phyloP scores from a whole-genome alignment of 805 yeast species.

The Candida montana region DNA sequence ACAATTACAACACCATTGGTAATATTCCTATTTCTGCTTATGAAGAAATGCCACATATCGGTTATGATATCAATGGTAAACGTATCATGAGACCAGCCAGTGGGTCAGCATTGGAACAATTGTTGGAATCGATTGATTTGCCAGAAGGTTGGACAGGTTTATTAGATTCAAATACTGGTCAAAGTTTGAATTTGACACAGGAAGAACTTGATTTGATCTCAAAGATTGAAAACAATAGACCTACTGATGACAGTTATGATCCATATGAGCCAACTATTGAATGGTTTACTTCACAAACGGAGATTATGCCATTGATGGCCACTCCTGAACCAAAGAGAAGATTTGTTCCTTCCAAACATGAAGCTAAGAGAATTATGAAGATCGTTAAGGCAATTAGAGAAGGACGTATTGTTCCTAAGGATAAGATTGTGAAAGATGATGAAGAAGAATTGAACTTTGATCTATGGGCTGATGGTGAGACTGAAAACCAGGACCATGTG shows the following conservation, averaged over 20 bases:
- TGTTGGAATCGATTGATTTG: slow-evolving; percentile 83
- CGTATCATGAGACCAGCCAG: slow-evolving; percentile 98
- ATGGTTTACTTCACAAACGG: slow-evolving; percentile 86
- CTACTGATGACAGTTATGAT: slow-evolving; percentile 70
- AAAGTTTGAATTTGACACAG: slow-evolving; percentile 69
- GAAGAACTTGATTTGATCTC: slow-evolving; percentile 88
- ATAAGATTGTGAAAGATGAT: slow-evolving; percentile 43
- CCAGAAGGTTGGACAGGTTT: slow-evolving; percentile 99
- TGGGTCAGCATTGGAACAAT: slow-evolving; percentile 88
- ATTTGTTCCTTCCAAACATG: slow-evolving; percentile 94
- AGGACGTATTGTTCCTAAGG: slow-evolving; percentile 84
- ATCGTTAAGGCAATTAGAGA: slow-evolving; percentile 94
- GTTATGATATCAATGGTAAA: slow-evolving; percentile 95
- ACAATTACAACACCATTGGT: slow-evolving; percentile 85
- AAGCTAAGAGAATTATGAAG: slow-evolving; percentile 94
- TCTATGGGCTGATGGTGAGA: slow-evolving; percentile 77
- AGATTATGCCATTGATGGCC: slow-evolving; percentile 87
- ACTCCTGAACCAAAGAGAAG: slow-evolving; percentile 97
- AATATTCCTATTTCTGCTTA: slow-evolving; percentile 89
- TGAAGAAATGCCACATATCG: slow-evolving; percentile 96
- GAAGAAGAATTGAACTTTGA: slow-evolving; percentile 59
- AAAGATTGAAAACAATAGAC: slow-evolving; percentile 79
- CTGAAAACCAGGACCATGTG: slow-evolving; percentile 62
- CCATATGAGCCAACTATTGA: slow-evolving; percentile 94
- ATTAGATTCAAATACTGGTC: slow-evolving; percentile 84